Base-by-base conservation (phyloP, 2,329 filamentous ascomycete species). In the Aspergillus alliaceus region DNA sequence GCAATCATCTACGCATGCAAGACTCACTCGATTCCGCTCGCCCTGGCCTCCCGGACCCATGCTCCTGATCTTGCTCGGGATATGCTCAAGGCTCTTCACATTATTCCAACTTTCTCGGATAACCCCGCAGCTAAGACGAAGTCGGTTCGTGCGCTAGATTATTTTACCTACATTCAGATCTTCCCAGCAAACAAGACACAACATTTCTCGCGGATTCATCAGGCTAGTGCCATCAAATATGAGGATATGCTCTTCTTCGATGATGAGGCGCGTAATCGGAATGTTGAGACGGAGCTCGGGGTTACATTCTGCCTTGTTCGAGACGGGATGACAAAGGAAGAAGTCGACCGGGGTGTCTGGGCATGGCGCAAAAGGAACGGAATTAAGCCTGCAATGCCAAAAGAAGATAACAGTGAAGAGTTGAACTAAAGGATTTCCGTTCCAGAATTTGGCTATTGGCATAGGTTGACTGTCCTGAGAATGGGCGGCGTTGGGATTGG, bases 181-280 rank as follows among this genome's bases (percentile, higher is more conserved):
- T 88, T 84, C 66, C 92, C 93, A 0, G 86, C 86, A 1, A 88
- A 81, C 70, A 98, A 98, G 82, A 88, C 89, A n/a, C 84, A 85
- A 60, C 93, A 98, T 75, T 96, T 98, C 67, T 82, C 87, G 67
- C 80, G 84, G 5, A 79, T 98, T 64, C 84, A 89, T 9, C 84
- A 87, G 71, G 82, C 85, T 55, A 92, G 89, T 14, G 86, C 86
- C 1, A 74, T 97, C 2, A 77, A 79, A 6, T 96, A 86, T 68
- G 84, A 89, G 62, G 91, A 97, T 48, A 96, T 98, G 88, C 73
- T 98, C 32, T 98, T 98, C 74, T 98, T 98, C 64, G 93, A 98
- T 66, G 93, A 98, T 66, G 93, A 98, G 82, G 81, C 82, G 52
- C 79, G 93, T 59, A 98, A 98, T 70, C 81, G 85, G 57, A 92